Conservation (phyloP, 148 eudicot genomes). For the Tetragonia tetragonoides region DNA sequence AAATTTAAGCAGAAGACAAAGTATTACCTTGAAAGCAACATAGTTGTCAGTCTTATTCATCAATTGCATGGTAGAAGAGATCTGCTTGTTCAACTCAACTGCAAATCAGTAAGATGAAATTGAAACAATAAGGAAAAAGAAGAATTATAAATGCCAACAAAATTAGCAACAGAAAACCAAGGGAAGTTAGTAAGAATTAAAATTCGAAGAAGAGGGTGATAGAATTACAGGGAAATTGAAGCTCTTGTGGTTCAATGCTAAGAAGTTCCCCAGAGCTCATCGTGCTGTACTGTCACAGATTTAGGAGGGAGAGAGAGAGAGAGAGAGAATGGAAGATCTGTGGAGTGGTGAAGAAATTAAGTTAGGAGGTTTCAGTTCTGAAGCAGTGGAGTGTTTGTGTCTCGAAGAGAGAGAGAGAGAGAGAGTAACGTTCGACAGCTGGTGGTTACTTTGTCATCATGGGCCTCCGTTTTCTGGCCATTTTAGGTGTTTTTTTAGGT, state of each 20-base stretch:
- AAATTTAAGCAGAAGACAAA: neutral
- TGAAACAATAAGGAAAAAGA: too few relatives aligned
- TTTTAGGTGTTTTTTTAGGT: too few relatives aligned
- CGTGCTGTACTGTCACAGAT: neutral
- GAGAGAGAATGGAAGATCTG: neutral
- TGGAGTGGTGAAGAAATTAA: neutral
- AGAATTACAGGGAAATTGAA: slow-evolving; percentile 39
- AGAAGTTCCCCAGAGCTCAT: slow-evolving; percentile 40
- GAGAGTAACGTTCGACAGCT: neutral
- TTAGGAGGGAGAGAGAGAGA: neutral
- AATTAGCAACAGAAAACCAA: neutral
- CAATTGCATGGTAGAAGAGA: slow-evolving; percentile 41
- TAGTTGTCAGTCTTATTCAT: slow-evolving; percentile 38
- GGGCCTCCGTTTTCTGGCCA: neutral
- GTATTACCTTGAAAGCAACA: slow-evolving; percentile 56
- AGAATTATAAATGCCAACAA: too few relatives aligned
- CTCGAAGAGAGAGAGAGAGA: neutral
- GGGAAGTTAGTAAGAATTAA: neutral
- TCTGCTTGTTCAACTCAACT: slow-evolving; percentile 58
- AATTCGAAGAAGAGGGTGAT: too few relatives aligned
- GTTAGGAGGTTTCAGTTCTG: neutral
- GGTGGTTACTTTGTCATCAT: neutral
- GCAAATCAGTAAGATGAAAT: neutral
- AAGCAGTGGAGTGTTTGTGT: neutral
- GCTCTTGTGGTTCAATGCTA: slow-evolving; percentile 38